Percentiles rank a stretch among this genome's conserved stretches.
phyloP scores from a whole-genome alignment of 495 filamentous ascomycete genomes.

The Aspergillus mulundensis region DNA sequence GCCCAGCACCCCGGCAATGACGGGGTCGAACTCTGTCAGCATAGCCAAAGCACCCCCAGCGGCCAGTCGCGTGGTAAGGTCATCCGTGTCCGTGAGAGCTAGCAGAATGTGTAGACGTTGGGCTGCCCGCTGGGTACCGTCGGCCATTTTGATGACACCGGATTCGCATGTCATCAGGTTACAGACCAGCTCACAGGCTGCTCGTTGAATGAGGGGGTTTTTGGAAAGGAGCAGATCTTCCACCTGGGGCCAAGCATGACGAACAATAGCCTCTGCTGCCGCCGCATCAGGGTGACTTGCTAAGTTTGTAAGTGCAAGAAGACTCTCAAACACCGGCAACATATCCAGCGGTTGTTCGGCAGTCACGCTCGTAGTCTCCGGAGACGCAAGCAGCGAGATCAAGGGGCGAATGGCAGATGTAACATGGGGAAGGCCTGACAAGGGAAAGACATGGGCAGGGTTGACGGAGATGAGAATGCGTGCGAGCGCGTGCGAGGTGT shows the following conservation, averaged over 20 bases:
- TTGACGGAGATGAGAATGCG: slow-evolving; percentile 87
- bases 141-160: slow-evolving; percentile 71
- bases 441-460: slow-evolving; percentile 77
- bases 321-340: slow-evolving; percentile 82
- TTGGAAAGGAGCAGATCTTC: slow-evolving; percentile 79
- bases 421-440: slow-evolving; percentile 65
- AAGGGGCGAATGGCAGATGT: slow-evolving; percentile 78
- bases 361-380: slow-evolving; percentile 35
- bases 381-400: slow-evolving; percentile 59
- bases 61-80: slow-evolving; percentile 70
- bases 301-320: slow-evolving; percentile 90
- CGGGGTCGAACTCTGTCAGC: slow-evolving; percentile 70
- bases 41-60: slow-evolving; percentile 86
- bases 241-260: slow-evolving; percentile 63
- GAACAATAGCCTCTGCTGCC: slow-evolving; percentile 66
- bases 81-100: slow-evolving; percentile 81
- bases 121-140: slow-evolving; percentile 59
- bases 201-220: slow-evolving; percentile 73
- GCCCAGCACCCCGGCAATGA: slow-evolving; percentile 63
- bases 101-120: slow-evolving; percentile 78
- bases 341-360: slow-evolving; percentile 68
- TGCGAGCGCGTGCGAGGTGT: slow-evolving; percentile 81
- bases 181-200: slow-evolving; percentile 83
- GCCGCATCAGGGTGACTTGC: slow-evolving; percentile 70
- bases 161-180: slow-evolving; percentile 80